phyloP scores from a whole-genome alignment of 2,329 filamentous ascomycete species.

The Alternaria sp. region DNA sequence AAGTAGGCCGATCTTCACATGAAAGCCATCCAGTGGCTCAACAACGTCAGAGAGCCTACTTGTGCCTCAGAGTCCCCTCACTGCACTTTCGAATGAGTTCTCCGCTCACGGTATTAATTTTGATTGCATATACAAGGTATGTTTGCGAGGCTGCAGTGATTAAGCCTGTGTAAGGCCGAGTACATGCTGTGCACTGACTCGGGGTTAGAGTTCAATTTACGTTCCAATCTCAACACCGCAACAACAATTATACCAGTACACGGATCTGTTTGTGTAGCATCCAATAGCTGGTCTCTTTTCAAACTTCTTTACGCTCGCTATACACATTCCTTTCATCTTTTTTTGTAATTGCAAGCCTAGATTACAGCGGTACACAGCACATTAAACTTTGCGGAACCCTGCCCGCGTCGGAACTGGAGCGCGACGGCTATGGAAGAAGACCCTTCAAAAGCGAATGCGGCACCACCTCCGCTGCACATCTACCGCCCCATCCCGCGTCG shows the following conservation, averaged over 20 bases:
- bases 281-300: slow-evolving; percentile 16
- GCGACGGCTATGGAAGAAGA: slow-evolving; percentile 41
- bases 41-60: slow-evolving; percentile 25
- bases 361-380: slow-evolving; percentile 6
- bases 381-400: slow-evolving; percentile 17
- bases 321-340: slow-evolving; percentile 9
- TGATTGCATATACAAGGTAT: slow-evolving; percentile 37
- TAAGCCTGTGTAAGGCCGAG: slow-evolving; percentile 28
- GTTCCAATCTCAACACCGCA: slow-evolving; percentile 36
- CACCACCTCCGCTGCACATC: slow-evolving; percentile 43
- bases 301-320: slow-evolving; percentile 21
- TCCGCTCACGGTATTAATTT: slow-evolving; percentile 18
- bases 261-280: slow-evolving; percentile 18
- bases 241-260: slow-evolving; percentile 31
- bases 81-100: slow-evolving; percentile 11
- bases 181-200: slow-evolving; percentile 34
- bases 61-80: slow-evolving; percentile 20
- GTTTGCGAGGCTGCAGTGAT: slow-evolving; percentile 29
- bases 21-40: slow-evolving; percentile 26
- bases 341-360: slow-evolving; percentile 17
- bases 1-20: slow-evolving; percentile 42
- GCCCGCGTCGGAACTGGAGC: slow-evolving; percentile 19
- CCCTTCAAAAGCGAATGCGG: slow-evolving; percentile 34
- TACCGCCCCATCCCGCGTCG: slow-evolving; percentile 52
- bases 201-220: slow-evolving; percentile 28